Conservation (phyloP, 2,329 filamentous ascomycete genomes). For the Achaetomium macrosporum region DNA sequence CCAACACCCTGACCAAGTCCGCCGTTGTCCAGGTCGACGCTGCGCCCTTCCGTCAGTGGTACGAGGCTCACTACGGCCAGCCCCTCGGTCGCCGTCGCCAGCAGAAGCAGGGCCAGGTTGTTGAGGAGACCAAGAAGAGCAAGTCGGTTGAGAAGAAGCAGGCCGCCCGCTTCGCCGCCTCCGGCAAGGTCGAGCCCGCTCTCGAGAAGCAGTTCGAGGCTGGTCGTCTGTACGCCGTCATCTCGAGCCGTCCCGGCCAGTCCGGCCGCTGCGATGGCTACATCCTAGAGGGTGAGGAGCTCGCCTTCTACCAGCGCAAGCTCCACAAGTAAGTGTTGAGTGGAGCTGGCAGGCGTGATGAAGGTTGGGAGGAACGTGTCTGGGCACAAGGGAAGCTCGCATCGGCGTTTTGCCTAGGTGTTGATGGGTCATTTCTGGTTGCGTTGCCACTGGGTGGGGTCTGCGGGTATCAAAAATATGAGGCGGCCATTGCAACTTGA, state of each 20-base stretch:
- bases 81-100: conserved; percentile 84
- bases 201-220: conserved; percentile 99
- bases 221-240: conserved; percentile 90
- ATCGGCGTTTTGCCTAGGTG: conserved; percentile 23
- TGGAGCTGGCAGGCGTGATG: background rate
- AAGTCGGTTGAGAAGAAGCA: conserved; percentile 97
- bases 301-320: conserved; percentile 99
- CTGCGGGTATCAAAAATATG: conserved; percentile 10
- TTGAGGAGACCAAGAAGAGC: conserved; percentile 82
- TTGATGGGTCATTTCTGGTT: conserved; percentile 22
- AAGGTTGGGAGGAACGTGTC: conserved; percentile 17
- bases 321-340: conserved; percentile 77
- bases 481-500: conserved; percentile 14
- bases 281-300: conserved; percentile 97
- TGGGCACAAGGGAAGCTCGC: conserved; percentile 18
- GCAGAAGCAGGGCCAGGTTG: conserved; percentile 64
- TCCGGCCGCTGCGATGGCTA: conserved; percentile 95
- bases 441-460: conserved; percentile 13
- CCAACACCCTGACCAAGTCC: conserved; percentile 99
- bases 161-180: conserved; percentile 70
- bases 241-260: conserved; percentile 92
- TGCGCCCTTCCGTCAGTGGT: conserved; percentile 99
- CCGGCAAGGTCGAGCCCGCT: conserved; percentile 87
- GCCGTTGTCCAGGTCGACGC: conserved; percentile 99
- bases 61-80: conserved; percentile 98